Evolutionary conservation across 495 filamentous ascomycete species (phyloP).

Genomic region (Melanomma pulvis-pyrius): DNA sequence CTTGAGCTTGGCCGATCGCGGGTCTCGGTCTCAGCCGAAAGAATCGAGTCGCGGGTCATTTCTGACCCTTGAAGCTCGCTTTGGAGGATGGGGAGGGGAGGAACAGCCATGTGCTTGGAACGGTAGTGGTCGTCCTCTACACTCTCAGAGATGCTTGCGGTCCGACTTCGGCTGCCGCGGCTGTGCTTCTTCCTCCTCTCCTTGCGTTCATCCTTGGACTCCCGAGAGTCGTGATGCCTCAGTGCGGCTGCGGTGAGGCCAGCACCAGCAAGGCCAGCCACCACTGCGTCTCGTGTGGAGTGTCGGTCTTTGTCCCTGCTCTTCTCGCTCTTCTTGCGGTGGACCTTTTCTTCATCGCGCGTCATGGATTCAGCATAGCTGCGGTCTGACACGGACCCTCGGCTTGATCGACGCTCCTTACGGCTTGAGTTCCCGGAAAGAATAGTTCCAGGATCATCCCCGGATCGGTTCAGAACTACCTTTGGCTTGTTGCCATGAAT

Average conservation of each 20-base stretch:
- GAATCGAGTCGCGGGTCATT: slow-evolving; percentile 83
- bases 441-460: slow-evolving; percentile 60
- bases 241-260: slow-evolving; percentile 67
- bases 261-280: slow-evolving; percentile 57
- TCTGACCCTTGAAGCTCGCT: slow-evolving; percentile 84
- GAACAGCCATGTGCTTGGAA: slow-evolving; percentile 56
- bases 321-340: slow-evolving; percentile 63
- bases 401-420: slow-evolving; percentile 51
- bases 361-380: slow-evolving; percentile 52
- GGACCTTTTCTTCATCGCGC: slow-evolving; percentile 58
- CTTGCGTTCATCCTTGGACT: slow-evolving; percentile 47
- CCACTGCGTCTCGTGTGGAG: slow-evolving; percentile 56
- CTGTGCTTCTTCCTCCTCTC: slow-evolving; percentile 53
- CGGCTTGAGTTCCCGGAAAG: slow-evolving; percentile 59
- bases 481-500: slow-evolving; percentile 61
- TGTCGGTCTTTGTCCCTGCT: slow-evolving; percentile 57
- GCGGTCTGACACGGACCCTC: slow-evolving; percentile 51
- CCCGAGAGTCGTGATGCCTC: slow-evolving; percentile 64
- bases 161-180: slow-evolving; percentile 58
- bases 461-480: slow-evolving; percentile 64
- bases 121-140: slow-evolving; percentile 33
- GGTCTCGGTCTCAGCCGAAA: slow-evolving; percentile 74
- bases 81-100: slow-evolving; percentile 81
- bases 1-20: slow-evolving; percentile 59
- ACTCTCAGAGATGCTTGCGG: slow-evolving; percentile 56